Conservation (phyloP, 257 asterid genomes). For the Linderniella brevidens region DNA sequence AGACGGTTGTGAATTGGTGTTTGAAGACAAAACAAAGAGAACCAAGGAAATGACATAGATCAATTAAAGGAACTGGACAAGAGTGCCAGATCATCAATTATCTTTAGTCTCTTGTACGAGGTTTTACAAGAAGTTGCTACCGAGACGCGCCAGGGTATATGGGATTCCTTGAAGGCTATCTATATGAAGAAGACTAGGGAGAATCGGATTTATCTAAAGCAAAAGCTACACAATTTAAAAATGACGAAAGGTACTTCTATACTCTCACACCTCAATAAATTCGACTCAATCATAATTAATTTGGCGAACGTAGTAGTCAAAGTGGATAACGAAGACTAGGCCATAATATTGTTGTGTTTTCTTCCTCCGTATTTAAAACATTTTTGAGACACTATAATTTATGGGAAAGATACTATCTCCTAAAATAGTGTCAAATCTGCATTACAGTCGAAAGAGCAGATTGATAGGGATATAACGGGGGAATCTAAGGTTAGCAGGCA, state of each 20-base stretch:
- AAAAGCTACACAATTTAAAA: background rate
- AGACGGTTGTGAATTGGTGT: background rate
- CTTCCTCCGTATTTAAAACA: background rate
- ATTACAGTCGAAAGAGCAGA: background rate
- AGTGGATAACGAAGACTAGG: background rate
- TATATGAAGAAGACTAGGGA: background rate
- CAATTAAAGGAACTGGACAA: background rate
- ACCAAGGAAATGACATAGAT: background rate
- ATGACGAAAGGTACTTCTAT: background rate
- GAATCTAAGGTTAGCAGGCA: background rate
- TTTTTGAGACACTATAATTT: background rate
- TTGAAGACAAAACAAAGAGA: background rate
- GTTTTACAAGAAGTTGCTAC: background rate
- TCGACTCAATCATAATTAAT: background rate
- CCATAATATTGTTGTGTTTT: background rate
- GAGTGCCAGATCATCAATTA: background rate
- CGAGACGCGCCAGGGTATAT: background rate
- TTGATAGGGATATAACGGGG: background rate
- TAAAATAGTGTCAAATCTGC: background rate
- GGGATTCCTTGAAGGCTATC: background rate
- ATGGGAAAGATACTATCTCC: background rate
- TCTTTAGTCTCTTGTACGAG: background rate
- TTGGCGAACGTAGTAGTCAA: background rate
- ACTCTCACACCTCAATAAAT: background rate
- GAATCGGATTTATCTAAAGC: background rate